Base-by-base conservation (phyloP, 2,329 filamentous ascomycete species). In the Apiospora arundinis region DNA sequence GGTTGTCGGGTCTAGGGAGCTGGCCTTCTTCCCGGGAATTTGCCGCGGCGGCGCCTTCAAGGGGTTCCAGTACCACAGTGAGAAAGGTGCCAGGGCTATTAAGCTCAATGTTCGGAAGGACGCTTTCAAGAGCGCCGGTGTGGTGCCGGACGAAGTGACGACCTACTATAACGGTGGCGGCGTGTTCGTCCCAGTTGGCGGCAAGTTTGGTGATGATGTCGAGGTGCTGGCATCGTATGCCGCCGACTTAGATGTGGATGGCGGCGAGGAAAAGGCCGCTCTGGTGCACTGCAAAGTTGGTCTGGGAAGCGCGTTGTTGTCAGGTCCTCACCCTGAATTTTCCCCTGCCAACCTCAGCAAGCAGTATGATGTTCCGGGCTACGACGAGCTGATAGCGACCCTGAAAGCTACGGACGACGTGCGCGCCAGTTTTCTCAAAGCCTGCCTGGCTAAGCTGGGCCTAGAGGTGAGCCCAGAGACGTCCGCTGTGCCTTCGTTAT, bases 81-180 rank as follows among this genome's bases (percentile, higher is more conserved):
- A 99, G 83, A 90, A 85, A 65, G 96, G 96, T 1, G 94, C 96
- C 0, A 88, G 90, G 76, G 94, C 93, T 2, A 91, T 90, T 0
- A 86, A 88, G 71, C 76, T 98, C 65, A 87, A 85, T 69, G 90
- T 96, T 16, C 84, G 88, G 16, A 90, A 89, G 74, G 85, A 85
- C 2, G 84, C 85, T 0, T 89, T 97, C 72, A 81, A 83, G 0
- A n/a, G 77, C 8, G 79, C 76, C 0, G 87, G 85, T 0, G 82
- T 83, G 4, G 80, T 92, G 1, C 88, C 91, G 0, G 87, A 90
- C 1, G 84, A 85, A 1, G 93, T 97, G 72, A 85, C 87, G 69
- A 92, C 90, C 18, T 99, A 99, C 79, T 98, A 95, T 81, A 99
- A 99, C 76, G 96, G 96, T 0, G 96, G 96, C 0, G 95, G 96